These are phyloP conservation scores for Lepidium africanum DNA, from an alignment of 345 rosid genomes.

Conservation along the genomic window DNA sequence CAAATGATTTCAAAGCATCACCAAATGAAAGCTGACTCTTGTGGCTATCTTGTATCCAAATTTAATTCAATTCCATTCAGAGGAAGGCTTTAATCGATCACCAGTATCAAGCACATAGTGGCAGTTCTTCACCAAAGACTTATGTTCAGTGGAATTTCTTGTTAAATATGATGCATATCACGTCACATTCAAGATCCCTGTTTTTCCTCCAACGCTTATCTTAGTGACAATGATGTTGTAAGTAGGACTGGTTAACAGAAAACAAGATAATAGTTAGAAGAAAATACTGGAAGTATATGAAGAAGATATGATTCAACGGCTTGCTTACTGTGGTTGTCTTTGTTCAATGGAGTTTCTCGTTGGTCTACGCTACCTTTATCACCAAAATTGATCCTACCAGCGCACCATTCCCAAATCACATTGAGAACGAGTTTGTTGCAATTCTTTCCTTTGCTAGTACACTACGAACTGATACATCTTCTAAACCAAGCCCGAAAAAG, in stretches of 20 bases:
- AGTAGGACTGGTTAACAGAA: constrained; percentile 51
- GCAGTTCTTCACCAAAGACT: too few relatives aligned
- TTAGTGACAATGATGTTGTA: constrained; percentile 72
- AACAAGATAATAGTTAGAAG: background rate
- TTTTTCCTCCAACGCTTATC: constrained; percentile 50
- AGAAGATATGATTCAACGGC: background rate
- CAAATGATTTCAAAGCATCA: too few relatives aligned
- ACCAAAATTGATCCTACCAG: constrained; percentile 89
- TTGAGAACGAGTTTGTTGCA: constrained; percentile 78
- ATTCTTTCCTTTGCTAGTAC: constrained; percentile 61
- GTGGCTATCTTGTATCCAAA: too few relatives aligned
- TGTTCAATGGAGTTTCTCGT: constrained; percentile 76
- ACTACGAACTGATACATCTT: constrained; percentile 74
- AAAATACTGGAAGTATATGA: too few relatives aligned
- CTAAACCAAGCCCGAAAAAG: constrained; percentile 94
- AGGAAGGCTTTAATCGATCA: too few relatives aligned
- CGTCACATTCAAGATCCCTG: constrained; percentile 48
- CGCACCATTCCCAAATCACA: constrained; percentile 77
- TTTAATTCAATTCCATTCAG: too few relatives aligned
- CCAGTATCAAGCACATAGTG: too few relatives aligned
- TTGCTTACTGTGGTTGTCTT: constrained; percentile 52
- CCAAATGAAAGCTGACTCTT: too few relatives aligned
- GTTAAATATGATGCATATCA: too few relatives aligned
- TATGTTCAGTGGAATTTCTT: too few relatives aligned
- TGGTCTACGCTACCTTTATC: constrained; percentile 80